These are phyloP conservation scores for Chamaenerion angustifolium DNA, from an alignment of 345 rosid genomes.

Conservation along the genomic window DNA sequence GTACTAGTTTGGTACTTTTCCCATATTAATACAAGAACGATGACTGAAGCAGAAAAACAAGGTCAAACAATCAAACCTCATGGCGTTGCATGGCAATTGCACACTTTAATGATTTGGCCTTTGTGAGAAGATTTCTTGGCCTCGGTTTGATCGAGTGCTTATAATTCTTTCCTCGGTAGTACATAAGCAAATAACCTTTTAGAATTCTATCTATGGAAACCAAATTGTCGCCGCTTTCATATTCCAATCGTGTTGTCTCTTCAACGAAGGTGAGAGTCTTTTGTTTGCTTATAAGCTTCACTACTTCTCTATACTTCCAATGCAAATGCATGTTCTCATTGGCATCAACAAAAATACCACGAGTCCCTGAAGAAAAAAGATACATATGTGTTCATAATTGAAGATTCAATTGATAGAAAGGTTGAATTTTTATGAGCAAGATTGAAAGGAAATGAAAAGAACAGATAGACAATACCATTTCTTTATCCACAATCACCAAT, in stretches of 20 bases:
- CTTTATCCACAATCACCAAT: too few species aligned
- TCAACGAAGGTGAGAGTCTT: constrained; percentile 86
- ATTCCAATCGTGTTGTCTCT: constrained; percentile 87
- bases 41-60: background rate
- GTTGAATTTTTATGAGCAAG: too few species aligned
- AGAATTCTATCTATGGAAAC: constrained; percentile 90
- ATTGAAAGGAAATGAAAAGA: too few species aligned
- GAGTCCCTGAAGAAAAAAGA: constrained; percentile 47
- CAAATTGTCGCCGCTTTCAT: constrained; percentile 89
- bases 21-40: background rate
- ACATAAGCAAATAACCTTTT: constrained; percentile 81
- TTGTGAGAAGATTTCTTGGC: constrained; percentile 89
- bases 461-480: too few species aligned
- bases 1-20: too few species aligned
- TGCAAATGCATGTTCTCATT: constrained; percentile 99
- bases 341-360: constrained; percentile 96
- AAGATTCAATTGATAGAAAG: background rate
- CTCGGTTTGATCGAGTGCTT: constrained; percentile 63
- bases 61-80: constrained; percentile 39
- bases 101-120: constrained; percentile 91
- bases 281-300: constrained; percentile 87
- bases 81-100: constrained; percentile 96
- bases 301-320: constrained; percentile 97
- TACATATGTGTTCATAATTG: background rate
- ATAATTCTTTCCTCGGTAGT: constrained; percentile 92